Base-by-base conservation (phyloP, 371 early-diverging fungal species). In the Funneliformis caledonium region DNA sequence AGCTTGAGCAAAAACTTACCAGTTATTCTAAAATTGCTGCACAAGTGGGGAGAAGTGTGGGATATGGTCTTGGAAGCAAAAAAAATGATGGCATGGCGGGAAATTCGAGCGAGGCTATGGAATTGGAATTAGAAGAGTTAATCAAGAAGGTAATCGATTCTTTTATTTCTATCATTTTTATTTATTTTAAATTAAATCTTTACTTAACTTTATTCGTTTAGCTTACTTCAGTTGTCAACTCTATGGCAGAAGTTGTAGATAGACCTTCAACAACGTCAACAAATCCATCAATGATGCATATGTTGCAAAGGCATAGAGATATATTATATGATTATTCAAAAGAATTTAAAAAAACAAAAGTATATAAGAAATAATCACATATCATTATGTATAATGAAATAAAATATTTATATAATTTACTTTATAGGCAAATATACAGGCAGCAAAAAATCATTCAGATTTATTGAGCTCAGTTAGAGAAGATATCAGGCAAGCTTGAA, bases 281-380 rank as follows among this genome's bases (percentile, higher is more conserved):
- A 4, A 92, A 87, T 72, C 89, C 92, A 37, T 90, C 90, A 67
- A 92, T 92, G 90, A 86, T 90, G 83, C 94, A 93, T 72, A 85
- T 91, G 85, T 83, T 93, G 33, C 91, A 93, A 82, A 83, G 94
- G 62, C 93, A 94, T 81, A 88, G 91, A 67, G 92, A 93, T 83
- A 93, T 93, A 50, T 84, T 91, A 37, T 91, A 88, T 81, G 93
- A 94, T 78, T 92, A 90, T 83, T 87, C 86, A 60, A 92, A 91
- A 77, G 94, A 94, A 76, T 92, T 91, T 82, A 88, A 90, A 73
- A 84, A 87, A 78, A 89, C 90, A 60, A 89, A 88, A 85, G 89
- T 88, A 70, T 22, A 42, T 70, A 43, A 70, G 14, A n/a, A 43
- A 22, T 45, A 37, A 11, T 70, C 9, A 22, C 3, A n/a, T 70